Base-by-base conservation (phyloP, 140 eudicot genomes). In the Anethum foeniculum region DNA sequence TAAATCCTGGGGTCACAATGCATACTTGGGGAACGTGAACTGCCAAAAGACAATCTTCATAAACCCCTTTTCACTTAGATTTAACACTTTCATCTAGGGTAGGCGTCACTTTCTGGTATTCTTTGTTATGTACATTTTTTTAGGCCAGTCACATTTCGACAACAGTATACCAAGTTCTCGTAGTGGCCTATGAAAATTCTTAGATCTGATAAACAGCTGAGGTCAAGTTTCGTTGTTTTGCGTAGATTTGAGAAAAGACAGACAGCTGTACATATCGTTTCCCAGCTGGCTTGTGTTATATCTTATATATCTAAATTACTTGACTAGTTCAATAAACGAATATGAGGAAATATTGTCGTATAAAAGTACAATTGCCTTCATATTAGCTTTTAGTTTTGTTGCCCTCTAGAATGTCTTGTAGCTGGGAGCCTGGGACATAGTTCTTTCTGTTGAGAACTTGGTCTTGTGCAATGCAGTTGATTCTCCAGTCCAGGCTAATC, bases 1-100 rank as follows among this genome's bases (percentile, higher is more conserved):
- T 73, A 89, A 89, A 77, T 23, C 91, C 91, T 2, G 97, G 97
- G 3, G 93, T 90, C 73, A 18, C 88, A 47, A 90, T 93, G 97
- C 93, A 93, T 80, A 86, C 93, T 0, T 91, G 97, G 11, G 98
- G 97, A 83, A 92, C 0, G 98, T 95, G 80, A 93, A 92, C 79
- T 87, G 91, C 91, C 98, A 95, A 80, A 90, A 92, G 96, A 96
- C 96, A 1, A 78, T 93, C 27, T 91, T 96, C 71, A 87, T 93
- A 69, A 96, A 88, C 91, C 93, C 91, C 91, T 91, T 96, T 88
- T 93, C 89, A 90, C 99, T 6, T 96, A 97, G 98, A 91, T 91
- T 52, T 93, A 93, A 36, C 97, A 96, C 78, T 82, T 96, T 80
- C 84, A 89, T 96, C 11, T 91, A 97, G 98, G 99, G 98, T 1